Evolutionary conservation across 2,329 filamentous ascomycete genomes (phyloP).

Genomic region (Monilinia laxa): DNA sequence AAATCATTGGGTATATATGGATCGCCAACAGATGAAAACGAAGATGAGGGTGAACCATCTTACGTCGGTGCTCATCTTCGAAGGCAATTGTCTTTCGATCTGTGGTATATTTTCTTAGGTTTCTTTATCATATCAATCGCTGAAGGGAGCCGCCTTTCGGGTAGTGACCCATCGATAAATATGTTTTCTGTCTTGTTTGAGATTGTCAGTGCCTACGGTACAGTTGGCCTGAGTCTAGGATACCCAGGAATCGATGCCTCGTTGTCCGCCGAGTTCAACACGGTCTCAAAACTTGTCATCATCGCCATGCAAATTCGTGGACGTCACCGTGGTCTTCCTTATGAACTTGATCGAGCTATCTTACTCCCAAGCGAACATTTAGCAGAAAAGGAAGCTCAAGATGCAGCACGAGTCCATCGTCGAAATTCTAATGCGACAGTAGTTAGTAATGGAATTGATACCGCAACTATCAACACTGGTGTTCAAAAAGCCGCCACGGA

Average conservation of each 20-base stretch:
- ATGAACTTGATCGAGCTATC: conserved; percentile 68
- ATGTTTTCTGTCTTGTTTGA: conserved; percentile 77
- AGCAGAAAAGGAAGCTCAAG: conserved; percentile 57
- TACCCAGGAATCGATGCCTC: conserved; percentile 74
- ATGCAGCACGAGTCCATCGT: conserved; percentile 36
- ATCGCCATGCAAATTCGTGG: conserved; percentile 70
- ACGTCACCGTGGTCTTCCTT: conserved; percentile 66
- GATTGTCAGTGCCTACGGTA: conserved; percentile 88
- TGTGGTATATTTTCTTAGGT: conserved; percentile 95
- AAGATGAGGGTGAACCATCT: conserved; percentile 60
- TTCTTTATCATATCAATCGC: conserved; percentile 90
- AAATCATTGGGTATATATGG: conserved; percentile 75
- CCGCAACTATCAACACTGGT: conserved; percentile 14
- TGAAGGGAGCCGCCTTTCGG: conserved; percentile 71
- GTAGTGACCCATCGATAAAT: conserved; percentile 57
- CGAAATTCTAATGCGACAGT: conserved; percentile 26
- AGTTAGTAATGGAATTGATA: conserved; percentile 21
- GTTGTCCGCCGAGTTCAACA: conserved; percentile 77
- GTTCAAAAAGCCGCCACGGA: conserved; percentile 25
- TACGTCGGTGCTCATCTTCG: conserved; percentile 92
- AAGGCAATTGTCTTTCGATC: conserved; percentile 89
- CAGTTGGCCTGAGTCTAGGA: conserved; percentile 86
- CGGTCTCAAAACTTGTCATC: conserved; percentile 61
- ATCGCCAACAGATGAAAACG: conserved; percentile 48
- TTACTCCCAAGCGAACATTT: conserved; percentile 65